Percentiles rank a stretch among this genome's conserved stretches.
These are phyloP conservation scores for Lipomyces yamadae DNA, from an alignment of 805 yeast genomes.

Conservation along the genomic window DNA sequence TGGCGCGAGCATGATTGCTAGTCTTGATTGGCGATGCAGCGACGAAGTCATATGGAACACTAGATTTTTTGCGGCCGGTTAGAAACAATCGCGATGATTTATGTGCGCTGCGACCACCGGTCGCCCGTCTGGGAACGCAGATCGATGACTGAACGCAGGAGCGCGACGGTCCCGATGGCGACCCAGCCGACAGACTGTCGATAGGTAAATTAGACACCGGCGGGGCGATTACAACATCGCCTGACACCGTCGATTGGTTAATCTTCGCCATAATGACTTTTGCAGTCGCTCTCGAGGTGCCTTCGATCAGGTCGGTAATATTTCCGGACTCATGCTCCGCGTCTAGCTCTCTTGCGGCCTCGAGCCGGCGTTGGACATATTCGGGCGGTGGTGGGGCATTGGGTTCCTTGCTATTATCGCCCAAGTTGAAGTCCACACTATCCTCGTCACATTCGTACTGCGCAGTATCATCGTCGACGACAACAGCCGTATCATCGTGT, in stretches of 20 bases:
- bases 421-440: not conserved
- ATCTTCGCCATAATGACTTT: not conserved
- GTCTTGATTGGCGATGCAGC: not conserved
- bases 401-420: not conserved
- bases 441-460: not conserved
- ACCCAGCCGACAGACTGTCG: not conserved
- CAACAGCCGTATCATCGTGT: not conserved
- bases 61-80: not conserved
- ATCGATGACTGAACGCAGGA: not conserved
- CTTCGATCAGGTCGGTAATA: not conserved
- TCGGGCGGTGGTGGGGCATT: not conserved
- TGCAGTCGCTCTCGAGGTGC: not conserved
- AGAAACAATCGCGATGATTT: not conserved
- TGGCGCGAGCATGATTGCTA: not conserved
- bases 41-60: not conserved
- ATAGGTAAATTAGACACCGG: not conserved
- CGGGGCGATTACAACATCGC: not conserved
- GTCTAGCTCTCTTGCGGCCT: not conserved
- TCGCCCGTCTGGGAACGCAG: not conserved
- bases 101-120: not conserved
- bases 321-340: not conserved
- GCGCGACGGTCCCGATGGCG: not conserved
- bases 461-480: not conserved
- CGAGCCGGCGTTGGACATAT: slow-evolving; percentile 2
- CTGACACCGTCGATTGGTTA: not conserved